These are phyloP conservation scores for Phytophthora aleatoria DNA, from an alignment of 352 stramenopile genomes.

Conservation along the genomic window DNA sequence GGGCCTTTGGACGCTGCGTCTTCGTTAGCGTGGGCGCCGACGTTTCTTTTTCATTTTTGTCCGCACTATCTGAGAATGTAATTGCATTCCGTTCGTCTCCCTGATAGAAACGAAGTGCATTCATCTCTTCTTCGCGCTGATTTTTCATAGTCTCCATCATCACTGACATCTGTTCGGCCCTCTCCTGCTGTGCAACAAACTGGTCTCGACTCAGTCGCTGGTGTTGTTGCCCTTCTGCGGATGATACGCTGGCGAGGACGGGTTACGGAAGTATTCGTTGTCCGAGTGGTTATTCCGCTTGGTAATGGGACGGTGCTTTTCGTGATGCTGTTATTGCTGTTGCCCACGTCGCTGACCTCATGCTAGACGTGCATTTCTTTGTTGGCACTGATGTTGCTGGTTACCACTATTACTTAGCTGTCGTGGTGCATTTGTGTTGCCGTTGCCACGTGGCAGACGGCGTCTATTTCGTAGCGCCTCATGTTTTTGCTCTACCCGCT, in stretches of 20 bases:
- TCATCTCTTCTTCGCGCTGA: neutral
- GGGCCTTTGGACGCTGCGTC: too few species aligned
- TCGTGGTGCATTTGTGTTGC: neutral
- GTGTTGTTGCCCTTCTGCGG: neutral
- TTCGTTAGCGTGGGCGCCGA: neutral
- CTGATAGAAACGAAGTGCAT: neutral
- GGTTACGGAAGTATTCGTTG: neutral
- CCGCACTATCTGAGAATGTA: neutral
- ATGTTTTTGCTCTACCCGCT: neutral
- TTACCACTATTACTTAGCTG: neutral
- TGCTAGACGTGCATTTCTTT: neutral
- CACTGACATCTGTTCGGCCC: neutral
- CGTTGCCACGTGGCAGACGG: neutral
- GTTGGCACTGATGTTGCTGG: neutral
- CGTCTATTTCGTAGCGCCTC: neutral
- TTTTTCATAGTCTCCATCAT: neutral
- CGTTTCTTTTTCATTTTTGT: neutral
- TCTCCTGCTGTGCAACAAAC: neutral
- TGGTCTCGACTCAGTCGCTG: neutral
- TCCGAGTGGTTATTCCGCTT: neutral
- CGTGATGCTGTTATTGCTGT: neutral
- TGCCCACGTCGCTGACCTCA: neutral
- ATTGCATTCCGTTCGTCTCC: too few species aligned
- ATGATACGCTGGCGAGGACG: neutral
- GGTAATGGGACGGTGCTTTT: neutral